Percentiles rank a stretch among this genome's conserved stretches.
Evolutionary conservation across 2,329 filamentous ascomycete genomes (phyloP).

Genomic region (Ceratocystis diversiconidia): DNA sequence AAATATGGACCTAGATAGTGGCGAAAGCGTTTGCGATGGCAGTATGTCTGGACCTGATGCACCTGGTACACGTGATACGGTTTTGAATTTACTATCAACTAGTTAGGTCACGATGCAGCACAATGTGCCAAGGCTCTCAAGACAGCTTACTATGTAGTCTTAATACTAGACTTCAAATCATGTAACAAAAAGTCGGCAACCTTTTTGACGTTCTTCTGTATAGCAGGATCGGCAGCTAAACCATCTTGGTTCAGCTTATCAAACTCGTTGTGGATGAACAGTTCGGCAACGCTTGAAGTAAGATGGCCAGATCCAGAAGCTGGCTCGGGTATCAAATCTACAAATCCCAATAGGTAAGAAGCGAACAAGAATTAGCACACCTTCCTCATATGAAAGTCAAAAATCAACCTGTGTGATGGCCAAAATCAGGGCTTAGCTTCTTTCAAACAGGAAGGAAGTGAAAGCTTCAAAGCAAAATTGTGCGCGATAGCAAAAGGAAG

Average conservation of each 20-base stretch:
- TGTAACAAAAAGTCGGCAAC: slow-evolving; percentile 61
- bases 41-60: slow-evolving; percentile 11
- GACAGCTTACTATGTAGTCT: slow-evolving; percentile 49
- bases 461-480: not conserved
- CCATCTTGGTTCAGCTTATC: slow-evolving; percentile 60
- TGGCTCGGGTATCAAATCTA: slow-evolving; percentile 54
- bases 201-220: slow-evolving; percentile 53
- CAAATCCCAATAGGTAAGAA: slow-evolving; percentile 2
- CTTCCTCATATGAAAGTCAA: slow-evolving; percentile 16
- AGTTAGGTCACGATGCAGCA: slow-evolving; percentile 21
- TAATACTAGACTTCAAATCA: slow-evolving; percentile 55
- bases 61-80: slow-evolving; percentile 21
- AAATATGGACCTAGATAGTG: slow-evolving; percentile 32
- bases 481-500: slow-evolving; percentile 1
- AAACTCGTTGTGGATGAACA: slow-evolving; percentile 42
- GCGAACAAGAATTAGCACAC: not conserved
- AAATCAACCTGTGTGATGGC: not conserved
- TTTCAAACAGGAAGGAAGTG: not conserved
- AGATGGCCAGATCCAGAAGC: slow-evolving; percentile 43
- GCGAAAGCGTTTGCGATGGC: slow-evolving; percentile 33
- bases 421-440: not conserved
- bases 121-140: not conserved
- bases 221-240: slow-evolving; percentile 35
- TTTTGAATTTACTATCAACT: slow-evolving; percentile 38
- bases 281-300: slow-evolving; percentile 35